Conservation (phyloP, 345 rosid species). For the Salix dunnii region DNA sequence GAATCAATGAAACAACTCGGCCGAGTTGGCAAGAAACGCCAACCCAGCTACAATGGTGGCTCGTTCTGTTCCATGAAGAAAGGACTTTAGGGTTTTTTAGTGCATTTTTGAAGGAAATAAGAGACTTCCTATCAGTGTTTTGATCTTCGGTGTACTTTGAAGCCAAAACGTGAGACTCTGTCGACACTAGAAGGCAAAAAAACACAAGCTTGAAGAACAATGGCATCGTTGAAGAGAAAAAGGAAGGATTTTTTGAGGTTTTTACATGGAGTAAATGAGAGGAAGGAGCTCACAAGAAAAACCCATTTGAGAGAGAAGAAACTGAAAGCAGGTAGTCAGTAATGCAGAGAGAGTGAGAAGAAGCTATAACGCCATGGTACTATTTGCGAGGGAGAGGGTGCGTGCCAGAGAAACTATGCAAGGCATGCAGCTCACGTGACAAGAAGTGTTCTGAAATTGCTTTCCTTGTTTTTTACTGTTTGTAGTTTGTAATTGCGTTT, state of each 20-base stretch:
- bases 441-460: slow-evolving; percentile 30
- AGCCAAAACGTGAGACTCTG: slow-evolving; percentile 6
- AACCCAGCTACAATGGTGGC: slow-evolving; percentile 58
- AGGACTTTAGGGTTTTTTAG: slow-evolving; percentile 44
- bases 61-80: slow-evolving; percentile 56
- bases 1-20: slow-evolving; percentile 43
- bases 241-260: not conserved
- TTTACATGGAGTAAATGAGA: not conserved
- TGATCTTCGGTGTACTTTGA: slow-evolving; percentile 14
- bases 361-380: slow-evolving; percentile 37
- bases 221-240: not conserved
- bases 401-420: slow-evolving; percentile 19
- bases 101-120: slow-evolving; percentile 45
- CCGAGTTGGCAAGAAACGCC: slow-evolving; percentile 61
- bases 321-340: not conserved
- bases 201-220: slow-evolving; percentile 29
- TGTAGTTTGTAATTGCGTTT: too few species aligned
- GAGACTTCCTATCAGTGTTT: slow-evolving; percentile 37
- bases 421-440: slow-evolving; percentile 57
- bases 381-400: not conserved
- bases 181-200: slow-evolving; percentile 14
- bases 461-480: slow-evolving; percentile 9
- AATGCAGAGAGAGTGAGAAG: not conserved
- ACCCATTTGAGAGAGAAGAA: slow-evolving; percentile 8
- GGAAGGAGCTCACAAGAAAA: not conserved